A percentile compares a stretch with the other conserved stretches of the same genome.
Evolutionary conservation across 1,284 basidiomycete genomes (phyloP).

Genomic region (Microbotryum violaceum): DNA sequence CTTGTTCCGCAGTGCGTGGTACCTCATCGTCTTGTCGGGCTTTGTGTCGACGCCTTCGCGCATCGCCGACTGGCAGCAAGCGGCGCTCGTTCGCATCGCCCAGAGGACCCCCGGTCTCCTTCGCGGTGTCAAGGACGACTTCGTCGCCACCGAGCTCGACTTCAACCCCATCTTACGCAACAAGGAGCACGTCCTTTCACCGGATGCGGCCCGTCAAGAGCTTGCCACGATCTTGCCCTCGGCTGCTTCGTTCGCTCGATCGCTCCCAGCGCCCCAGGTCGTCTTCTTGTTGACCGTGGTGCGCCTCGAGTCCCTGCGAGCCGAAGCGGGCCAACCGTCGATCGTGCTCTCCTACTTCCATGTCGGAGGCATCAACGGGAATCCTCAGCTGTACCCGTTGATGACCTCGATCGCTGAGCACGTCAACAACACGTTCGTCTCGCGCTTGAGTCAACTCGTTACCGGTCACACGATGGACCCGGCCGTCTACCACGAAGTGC

Average conservation of each 20-base stretch:
- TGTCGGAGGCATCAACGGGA: slow-evolving; percentile 75
- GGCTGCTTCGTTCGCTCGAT: slow-evolving; percentile 63
- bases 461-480: slow-evolving; percentile 69
- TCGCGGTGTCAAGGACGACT: slow-evolving; percentile 72
- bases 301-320: slow-evolving; percentile 81
- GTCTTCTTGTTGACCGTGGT: slow-evolving; percentile 82
- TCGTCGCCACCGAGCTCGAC: slow-evolving; percentile 79
- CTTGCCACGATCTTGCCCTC: slow-evolving; percentile 53
- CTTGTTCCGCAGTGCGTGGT: slow-evolving; percentile 91
- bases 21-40: slow-evolving; percentile 77
- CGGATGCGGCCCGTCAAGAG: slow-evolving; percentile 31
- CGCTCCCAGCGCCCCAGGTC: slow-evolving; percentile 71
- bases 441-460: slow-evolving; percentile 62
- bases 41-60: slow-evolving; percentile 51
- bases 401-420: slow-evolving; percentile 76
- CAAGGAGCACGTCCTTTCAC: slow-evolving; percentile 6
- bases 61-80: slow-evolving; percentile 60
- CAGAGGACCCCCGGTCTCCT: slow-evolving; percentile 80
- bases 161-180: slow-evolving; percentile 73
- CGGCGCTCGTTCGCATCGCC: slow-evolving; percentile 72
- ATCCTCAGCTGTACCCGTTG: slow-evolving; percentile 57
- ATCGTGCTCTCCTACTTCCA: slow-evolving; percentile 81
- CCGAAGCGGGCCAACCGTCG: slow-evolving; percentile 68
- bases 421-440: slow-evolving; percentile 49
- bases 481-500: slow-evolving; percentile 66